These are phyloP conservation scores for Leccinum fallax DNA, from an alignment of 1,284 basidiomycete genomes.

Conservation along the genomic window DNA sequence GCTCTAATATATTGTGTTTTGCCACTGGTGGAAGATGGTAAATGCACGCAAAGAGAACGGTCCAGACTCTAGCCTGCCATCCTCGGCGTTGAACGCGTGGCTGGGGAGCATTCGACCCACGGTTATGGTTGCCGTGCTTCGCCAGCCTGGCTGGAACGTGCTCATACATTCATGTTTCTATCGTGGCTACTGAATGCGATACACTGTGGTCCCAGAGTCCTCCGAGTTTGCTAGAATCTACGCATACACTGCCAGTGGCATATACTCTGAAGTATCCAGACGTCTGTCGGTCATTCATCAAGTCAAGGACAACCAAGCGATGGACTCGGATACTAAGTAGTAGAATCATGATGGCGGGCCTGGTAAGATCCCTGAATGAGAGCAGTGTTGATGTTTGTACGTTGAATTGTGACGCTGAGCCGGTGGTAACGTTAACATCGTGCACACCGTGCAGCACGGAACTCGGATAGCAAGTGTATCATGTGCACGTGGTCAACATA, in stretches of 20 bases:
- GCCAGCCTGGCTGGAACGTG: slow-evolving; percentile 19
- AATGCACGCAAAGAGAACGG: slow-evolving; percentile 3
- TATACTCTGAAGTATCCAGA: background rate
- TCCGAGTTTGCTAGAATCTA: background rate
- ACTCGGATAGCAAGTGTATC: background rate
- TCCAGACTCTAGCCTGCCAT: slow-evolving; percentile 21
- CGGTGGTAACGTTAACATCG: background rate
- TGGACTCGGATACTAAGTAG: background rate
- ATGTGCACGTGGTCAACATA: background rate
- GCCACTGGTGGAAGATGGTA: background rate
- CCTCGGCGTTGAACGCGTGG: slow-evolving; percentile 29
- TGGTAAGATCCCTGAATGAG: background rate
- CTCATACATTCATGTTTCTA: slow-evolving; percentile 12
- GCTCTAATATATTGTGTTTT: slow-evolving; percentile 22
- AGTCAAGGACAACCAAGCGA: background rate
- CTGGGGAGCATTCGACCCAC: background rate
- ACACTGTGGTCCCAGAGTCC: background rate
- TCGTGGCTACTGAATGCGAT: slow-evolving; percentile 2
- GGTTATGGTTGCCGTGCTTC: slow-evolving; percentile 8
- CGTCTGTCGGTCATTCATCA: background rate
- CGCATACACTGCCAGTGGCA: no score
- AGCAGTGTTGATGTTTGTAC: slow-evolving; percentile 5
- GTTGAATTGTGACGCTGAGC: background rate
- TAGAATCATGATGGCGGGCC: background rate
- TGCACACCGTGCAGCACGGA: background rate